phyloP scores from a whole-genome alignment of 148 eudicot species.

The Rhododendron molle region DNA sequence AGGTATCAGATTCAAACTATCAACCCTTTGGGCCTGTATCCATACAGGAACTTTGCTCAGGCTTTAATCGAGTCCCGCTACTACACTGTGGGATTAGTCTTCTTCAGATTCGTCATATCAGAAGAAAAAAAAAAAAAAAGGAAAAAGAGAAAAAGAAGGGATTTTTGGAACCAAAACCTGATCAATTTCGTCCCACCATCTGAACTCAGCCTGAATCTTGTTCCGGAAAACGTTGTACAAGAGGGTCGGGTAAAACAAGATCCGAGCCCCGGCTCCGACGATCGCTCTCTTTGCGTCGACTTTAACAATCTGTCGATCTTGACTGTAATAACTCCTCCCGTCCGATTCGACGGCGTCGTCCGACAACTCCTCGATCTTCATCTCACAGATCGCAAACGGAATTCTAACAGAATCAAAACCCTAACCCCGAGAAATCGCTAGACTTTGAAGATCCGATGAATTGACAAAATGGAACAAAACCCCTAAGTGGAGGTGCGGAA shows the following conservation, averaged over 20 bases:
- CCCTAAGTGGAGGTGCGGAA: neutral
- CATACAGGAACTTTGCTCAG: neutral
- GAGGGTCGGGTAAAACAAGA: slow-evolving; percentile 78
- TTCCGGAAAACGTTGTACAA: slow-evolving; percentile 66
- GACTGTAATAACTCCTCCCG: neutral
- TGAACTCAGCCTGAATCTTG: slow-evolving; percentile 65
- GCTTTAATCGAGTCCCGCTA: neutral
- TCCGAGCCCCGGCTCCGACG: slow-evolving; percentile 78
- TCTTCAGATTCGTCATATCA: neutral
- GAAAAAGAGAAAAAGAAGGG: neutral
- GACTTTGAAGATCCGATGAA: neutral
- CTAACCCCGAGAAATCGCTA: neutral
- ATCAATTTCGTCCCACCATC: slow-evolving; percentile 91
- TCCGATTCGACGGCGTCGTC: slow-evolving; percentile 15
- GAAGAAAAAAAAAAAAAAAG: neutral
- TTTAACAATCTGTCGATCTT: neutral
- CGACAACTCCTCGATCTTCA: slow-evolving; percentile 31
- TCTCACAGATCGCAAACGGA: slow-evolving; percentile 24
- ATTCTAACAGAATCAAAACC: slow-evolving; percentile 14
- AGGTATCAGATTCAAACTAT: too few relatives aligned
- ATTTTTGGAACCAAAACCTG: slow-evolving; percentile 37
- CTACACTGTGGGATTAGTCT: neutral
- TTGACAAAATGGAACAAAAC: neutral
- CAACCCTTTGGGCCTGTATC: too few relatives aligned
- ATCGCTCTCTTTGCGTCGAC: slow-evolving; percentile 50